Evolutionary conservation across 2,329 filamentous ascomycete species (phyloP), one percentile per base, ranked within the genome.

Genomic region (Alternaria hordeiaustralica): DNA sequence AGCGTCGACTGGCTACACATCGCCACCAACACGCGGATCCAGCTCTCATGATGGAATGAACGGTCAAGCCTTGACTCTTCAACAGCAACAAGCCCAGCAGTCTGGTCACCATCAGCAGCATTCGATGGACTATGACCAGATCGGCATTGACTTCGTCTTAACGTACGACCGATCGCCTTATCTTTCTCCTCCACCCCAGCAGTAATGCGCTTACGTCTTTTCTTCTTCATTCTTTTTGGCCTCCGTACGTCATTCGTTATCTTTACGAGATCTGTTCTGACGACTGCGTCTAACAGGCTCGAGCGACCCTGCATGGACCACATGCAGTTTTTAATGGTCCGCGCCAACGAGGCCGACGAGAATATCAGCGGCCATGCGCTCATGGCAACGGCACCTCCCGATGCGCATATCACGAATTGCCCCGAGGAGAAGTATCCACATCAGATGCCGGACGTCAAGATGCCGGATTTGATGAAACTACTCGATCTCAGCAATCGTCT

Each of bases 251-350:
- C 55, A n/a, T 55, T 64, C 49, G 63, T 55, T 71, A 69, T 73
- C 66, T 67, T 71, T 58, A 43, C 33, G 61, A 65, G 65, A 64
- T 70, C 71, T 67, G 65, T 73, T 76, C 74, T 79, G 72, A 78
- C 76, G 71, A 68, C 51, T 58, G 61, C 62, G 65, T 66, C 60
- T 63, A 61, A 60, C 79, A 86, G 91, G 92, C 91, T 97, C 80
- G 94, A 97, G 84, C 92, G 91, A 78, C 93, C 94, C 56, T 98
- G 96, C 85, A 96, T 97, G 88, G 89, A 94, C 72, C 94, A 97
- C 81, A 87, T 95, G 82, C 92, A 93, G 71, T 92, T 90, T 81
- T 85, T 97, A 65, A 84, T 94, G 70, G 89, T 86, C 61, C 82
- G 84, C 63, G 86, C 84, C 65, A 79, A 84, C 78, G 84, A 82